These are phyloP conservation scores for Fraxinus paxiana DNA, from an alignment of 305 asterid species.

Conservation along the genomic window DNA sequence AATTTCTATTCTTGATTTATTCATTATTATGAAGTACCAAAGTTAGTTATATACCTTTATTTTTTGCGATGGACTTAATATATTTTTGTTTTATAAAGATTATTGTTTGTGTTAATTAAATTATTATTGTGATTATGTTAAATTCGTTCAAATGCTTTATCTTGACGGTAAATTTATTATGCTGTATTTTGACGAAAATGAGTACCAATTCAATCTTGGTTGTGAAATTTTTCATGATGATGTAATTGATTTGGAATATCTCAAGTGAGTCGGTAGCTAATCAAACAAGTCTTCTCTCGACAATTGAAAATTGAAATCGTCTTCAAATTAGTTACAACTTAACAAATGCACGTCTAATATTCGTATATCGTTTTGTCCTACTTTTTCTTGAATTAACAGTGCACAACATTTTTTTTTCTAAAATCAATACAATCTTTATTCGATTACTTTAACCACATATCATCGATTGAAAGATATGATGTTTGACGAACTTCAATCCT, in stretches of 20 bases:
- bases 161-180: neutral
- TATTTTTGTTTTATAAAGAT: neutral
- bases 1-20: constrained; percentile 38
- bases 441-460: neutral
- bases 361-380: neutral
- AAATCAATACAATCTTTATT: neutral
- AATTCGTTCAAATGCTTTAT: neutral
- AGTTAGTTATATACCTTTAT: neutral
- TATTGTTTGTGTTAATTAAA: neutral
- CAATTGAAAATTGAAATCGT: neutral
- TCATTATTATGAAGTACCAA: neutral
- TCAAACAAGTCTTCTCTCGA: neutral
- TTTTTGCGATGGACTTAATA: neutral
- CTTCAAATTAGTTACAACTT: neutral
- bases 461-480: neutral
- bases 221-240: neutral
- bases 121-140: neutral
- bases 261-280: neutral
- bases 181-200: neutral
- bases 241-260: neutral
- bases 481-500: neutral
- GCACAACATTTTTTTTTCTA: neutral
- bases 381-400: neutral
- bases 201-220: neutral
- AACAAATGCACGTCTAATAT: neutral